Percentiles rank a stretch among this genome's conserved stretches.
Conservation (phyloP, 1,284 basidiomycete genomes). For the Trichosporon coremiiforme region DNA sequence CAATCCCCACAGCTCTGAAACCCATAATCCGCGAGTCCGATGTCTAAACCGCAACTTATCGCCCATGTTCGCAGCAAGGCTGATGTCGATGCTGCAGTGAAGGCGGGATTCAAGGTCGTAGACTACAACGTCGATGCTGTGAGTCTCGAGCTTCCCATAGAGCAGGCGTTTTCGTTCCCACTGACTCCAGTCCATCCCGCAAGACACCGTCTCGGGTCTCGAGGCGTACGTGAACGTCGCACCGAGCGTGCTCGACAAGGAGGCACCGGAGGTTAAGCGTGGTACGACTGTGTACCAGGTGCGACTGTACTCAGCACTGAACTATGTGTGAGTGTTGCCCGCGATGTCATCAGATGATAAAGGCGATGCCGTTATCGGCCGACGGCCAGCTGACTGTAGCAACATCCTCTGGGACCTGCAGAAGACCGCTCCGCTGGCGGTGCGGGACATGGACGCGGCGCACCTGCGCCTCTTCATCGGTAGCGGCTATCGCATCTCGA, state of each 20-base stretch:
- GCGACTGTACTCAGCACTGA: background rate
- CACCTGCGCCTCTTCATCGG: slow-evolving; percentile 32
- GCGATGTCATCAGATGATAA: too few species aligned
- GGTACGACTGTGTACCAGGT: background rate
- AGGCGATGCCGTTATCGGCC: too few species aligned
- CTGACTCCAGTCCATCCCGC: background rate
- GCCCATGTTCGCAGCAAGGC: background rate
- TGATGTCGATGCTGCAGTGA: background rate
- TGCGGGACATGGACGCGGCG: slow-evolving; percentile 33
- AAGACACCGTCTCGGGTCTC: background rate
- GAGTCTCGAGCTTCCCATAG: background rate
- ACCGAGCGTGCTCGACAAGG: background rate
- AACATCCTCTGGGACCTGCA: slow-evolving; percentile 19
- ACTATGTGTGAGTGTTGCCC: background rate
- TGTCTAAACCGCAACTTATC: background rate
- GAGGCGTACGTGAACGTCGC: background rate
- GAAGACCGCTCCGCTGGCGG: slow-evolving; percentile 21
- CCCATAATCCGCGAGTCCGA: background rate
- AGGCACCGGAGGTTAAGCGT: background rate
- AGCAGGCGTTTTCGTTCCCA: too few species aligned
- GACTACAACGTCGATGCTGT: background rate
- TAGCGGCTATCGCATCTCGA: slow-evolving; percentile 29
- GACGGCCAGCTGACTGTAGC: background rate
- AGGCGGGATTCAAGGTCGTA: background rate
- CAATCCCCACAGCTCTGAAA: too few species aligned